A percentile compares a stretch with the other conserved stretches of the same genome.
These are phyloP conservation scores for Phytophthora macrochlamydospora DNA, from an alignment of 352 stramenopile species.

Conservation along the genomic window DNA sequence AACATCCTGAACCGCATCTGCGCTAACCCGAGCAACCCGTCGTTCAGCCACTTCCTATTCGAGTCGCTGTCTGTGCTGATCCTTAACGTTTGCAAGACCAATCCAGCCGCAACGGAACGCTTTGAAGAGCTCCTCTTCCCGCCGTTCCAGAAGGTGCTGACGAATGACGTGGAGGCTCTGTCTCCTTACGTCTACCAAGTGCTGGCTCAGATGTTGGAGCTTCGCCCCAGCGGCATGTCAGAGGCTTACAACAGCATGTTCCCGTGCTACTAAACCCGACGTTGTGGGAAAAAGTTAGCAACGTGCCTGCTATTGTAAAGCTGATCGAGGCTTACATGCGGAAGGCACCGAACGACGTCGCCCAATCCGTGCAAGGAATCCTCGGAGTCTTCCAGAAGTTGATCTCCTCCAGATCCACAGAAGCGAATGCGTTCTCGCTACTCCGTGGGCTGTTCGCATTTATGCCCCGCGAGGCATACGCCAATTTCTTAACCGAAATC, in stretches of 20 bases:
- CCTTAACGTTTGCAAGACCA: constrained; percentile 91
- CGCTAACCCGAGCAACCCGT: constrained; percentile 98
- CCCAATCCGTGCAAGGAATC: constrained; percentile 81
- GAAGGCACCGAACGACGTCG: constrained; percentile 91
- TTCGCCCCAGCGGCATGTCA: constrained; percentile 87
- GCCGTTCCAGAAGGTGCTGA: constrained; percentile 96
- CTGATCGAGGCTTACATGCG: constrained; percentile 97
- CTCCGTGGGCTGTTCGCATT: constrained; percentile 91
- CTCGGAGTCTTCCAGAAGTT: constrained; percentile 99
- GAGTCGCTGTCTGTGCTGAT: constrained; percentile 98
- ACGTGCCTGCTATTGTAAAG: constrained; percentile 96
- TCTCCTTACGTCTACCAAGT: constrained; percentile 99
- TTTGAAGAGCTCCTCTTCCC: constrained; percentile 98
- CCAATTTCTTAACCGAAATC: constrained; percentile 89
- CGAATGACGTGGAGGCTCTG: constrained; percentile 94
- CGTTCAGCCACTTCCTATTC: constrained; percentile 99
- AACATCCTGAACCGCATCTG: constrained; percentile 93
- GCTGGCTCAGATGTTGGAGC: constrained; percentile 97
- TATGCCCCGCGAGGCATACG: constrained; percentile 78
- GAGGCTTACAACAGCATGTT: constrained; percentile 97
- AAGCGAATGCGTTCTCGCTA: constrained; percentile 94
- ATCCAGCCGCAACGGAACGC: constrained; percentile 69
- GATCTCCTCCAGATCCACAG: constrained; percentile 92
- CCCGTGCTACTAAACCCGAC: constrained; percentile 91
- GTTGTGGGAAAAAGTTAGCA: constrained; percentile 97